Base-by-base conservation (phyloP, 2,329 filamentous ascomycete species). In the Exutisphaerella laricina region DNA sequence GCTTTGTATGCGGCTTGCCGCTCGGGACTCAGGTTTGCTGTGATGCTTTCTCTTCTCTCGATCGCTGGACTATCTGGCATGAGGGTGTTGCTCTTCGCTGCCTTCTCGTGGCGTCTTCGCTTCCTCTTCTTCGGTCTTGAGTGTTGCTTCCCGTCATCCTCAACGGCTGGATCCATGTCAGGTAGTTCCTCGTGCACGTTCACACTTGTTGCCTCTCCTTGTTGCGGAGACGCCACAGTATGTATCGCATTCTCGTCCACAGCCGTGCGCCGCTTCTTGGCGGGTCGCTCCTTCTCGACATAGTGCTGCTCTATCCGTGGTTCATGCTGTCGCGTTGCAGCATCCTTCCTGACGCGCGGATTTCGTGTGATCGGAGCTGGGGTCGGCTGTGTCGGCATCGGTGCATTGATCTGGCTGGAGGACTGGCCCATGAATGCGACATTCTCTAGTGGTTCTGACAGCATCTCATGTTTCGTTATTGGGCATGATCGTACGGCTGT, bases 261-360 rank as follows among this genome's bases (percentile, higher is more conserved):
- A 22, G 29, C 18, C 16, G 37, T n/a, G 36, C 40, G 21, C 29
- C 36, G 44, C 34, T 45, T 48, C 35, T 48, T 47, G 14, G 14
- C 35, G 32, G 46, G 51, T 26, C 39, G 31, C 13, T 38, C 10
- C 13, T 9, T 20, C 17, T 48, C 35, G 16, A 30, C 30, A 25
- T 47, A n/a, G n/a, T n/a, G n/a, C n/a, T n/a, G n/a, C n/a, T n/a
- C 35, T 26, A 26, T 26, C 6, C 23, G 22, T 36, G 33, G 28
- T 28, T 49, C 46, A 21, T 41, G 21, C 20, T 43, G 39, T 13
- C 44, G 43, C 33, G 39, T 42, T 12, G n/a, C 20, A 14, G 8
- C 30, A 17, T 17, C n/a, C 14, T 18, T 33, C 30, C 12, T 18
- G n/a, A 18, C 30, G 20, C n/a, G n/a, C n/a, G n/a, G n/a, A n/a